Evolutionary conservation across 768 basidiomycete species (phyloP).

Genomic region (Cyathus striatus): DNA sequence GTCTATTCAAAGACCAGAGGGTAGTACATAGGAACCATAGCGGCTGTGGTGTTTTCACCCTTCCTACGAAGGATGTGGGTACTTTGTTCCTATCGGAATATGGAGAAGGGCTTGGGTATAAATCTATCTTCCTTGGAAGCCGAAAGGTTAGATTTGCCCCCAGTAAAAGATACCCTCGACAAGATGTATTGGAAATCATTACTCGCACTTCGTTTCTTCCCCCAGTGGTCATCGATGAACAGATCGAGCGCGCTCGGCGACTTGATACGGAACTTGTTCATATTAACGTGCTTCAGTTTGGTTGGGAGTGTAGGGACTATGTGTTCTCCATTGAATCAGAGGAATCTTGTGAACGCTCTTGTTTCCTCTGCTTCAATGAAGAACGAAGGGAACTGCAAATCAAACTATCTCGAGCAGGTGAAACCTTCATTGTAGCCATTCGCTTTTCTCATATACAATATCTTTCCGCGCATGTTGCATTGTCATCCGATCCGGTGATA

Average conservation of each 20-base stretch:
- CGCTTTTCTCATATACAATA: conserved; percentile 34
- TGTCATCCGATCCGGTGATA: conserved; percentile 29
- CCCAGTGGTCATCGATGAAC: conserved; percentile 27
- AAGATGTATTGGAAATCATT: conserved; percentile 33
- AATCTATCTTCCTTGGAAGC: conserved; percentile 20
- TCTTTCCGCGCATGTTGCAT: conserved; percentile 21
- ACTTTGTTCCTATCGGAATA: conserved; percentile 36
- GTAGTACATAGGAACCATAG: conserved; percentile 20
- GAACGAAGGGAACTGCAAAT: conserved; percentile 46
- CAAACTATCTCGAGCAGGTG: conserved; percentile 12
- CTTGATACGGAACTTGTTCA: conserved; percentile 22
- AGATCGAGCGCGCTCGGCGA: conserved; percentile 21
- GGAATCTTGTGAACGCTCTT: conserved; percentile 15
- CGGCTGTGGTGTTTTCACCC: conserved; percentile 42
- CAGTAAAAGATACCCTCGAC: conserved; percentile 20
- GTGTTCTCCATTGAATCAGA: conserved; percentile 59
- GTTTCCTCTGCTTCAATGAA: conserved; percentile 30
- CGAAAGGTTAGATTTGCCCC: conserved; percentile 24
- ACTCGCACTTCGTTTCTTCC: conserved; percentile 34
- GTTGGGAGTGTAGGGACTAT: conserved; percentile 57
- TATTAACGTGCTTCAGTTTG: conserved; percentile 45
- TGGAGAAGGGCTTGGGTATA: conserved; percentile 15
- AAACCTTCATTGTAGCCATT: conserved; percentile 33
- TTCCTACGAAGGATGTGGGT: conserved; percentile 37
- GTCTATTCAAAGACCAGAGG: conserved; percentile 35